Evolutionary conservation across 179 eudicot species (phyloP).

Genomic region (Corrigiola litoralis): DNA sequence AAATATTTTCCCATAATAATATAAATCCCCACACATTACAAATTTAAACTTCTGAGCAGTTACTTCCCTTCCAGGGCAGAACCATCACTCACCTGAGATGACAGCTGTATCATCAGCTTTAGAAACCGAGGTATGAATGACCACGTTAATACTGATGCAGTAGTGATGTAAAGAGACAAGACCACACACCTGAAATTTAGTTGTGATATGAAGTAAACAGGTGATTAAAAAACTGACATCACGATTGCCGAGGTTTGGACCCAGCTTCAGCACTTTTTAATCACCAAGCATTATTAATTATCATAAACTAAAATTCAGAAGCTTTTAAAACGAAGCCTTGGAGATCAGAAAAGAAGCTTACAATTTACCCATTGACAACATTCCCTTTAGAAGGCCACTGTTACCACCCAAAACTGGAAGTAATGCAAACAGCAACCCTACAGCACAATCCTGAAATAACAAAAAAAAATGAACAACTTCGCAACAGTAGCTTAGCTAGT

Average conservation of each 20-base stretch:
- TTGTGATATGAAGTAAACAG: slow-evolving; percentile 8
- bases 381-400: slow-evolving; percentile 78
- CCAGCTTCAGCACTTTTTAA: background rate
- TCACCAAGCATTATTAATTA: background rate
- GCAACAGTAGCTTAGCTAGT: background rate
- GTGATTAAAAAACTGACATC: background rate
- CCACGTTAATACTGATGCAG: slow-evolving; percentile 79
- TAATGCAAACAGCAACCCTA: slow-evolving; percentile 93
- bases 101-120: slow-evolving; percentile 89
- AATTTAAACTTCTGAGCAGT: background rate
- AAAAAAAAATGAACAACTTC: slow-evolving; percentile 14
- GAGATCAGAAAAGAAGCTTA: slow-evolving; percentile 35
- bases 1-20: background rate
- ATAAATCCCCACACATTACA: background rate
- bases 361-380: slow-evolving; percentile 90
- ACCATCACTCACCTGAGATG: slow-evolving; percentile 70
- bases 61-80: background rate
- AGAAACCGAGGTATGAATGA: slow-evolving; percentile 86
- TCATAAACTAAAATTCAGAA: background rate
- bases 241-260: background rate
- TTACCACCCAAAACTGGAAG: slow-evolving; percentile 97
- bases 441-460: slow-evolving; percentile 89
- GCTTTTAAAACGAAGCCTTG: background rate
- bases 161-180: slow-evolving; percentile 61
- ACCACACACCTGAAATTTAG: slow-evolving; percentile 62